Base-by-base conservation (phyloP, 2,329 filamentous ascomycete genomes). In the Nothophaeocryptopus gaeumannii region DNA sequence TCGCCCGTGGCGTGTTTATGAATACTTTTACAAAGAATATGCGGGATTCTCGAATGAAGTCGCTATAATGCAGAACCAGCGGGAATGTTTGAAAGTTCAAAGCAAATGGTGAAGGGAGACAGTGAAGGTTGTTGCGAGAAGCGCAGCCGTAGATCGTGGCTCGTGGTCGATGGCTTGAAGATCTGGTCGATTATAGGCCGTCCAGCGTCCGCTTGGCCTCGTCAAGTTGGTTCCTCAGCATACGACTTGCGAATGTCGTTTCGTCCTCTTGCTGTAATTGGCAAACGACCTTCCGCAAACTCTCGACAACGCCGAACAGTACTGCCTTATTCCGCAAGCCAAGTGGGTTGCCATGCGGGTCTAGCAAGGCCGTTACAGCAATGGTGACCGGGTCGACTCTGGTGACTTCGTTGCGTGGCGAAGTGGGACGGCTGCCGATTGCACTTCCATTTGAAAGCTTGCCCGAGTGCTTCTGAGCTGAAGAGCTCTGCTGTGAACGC, bases 191-290 rank as follows among this genome's bases (percentile, higher is more conserved):
- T 52, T 32, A 53, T 29, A 53, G 46, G 1, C 88, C 88, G 58
- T 92, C 88, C 29, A 95, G 74, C 3, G 88, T 79, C 45, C 81
- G 78, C 52, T 84, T 82, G 5, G 89, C 90, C 45, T 83, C 81
- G 58, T 95, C 88, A 43, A 96, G 77, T 58, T 86, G 78, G 55
- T 86, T 75, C 52, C 89, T 77, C 67, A 87, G 83, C 51, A 85
- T 75, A 47, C 83, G 76, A 42, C 78, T 79, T 58, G 88, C 80
- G 53, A 80, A 70, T 33, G 67, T 63, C 77, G 78, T 48, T 72
- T 75, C 45, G 66, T 72, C 54, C 42, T 64, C 70, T 13, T 58
- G 51, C 61, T 80, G 78, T 52, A 82, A 63, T 49, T 74, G 71
- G 33, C 69, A 67, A 47, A 78, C 79, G 5, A 81, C 76, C 52